Evolutionary conservation across 2,329 filamentous ascomycete genomes (phyloP), one percentile per base, ranked within the genome.

Genomic region (Amylocarpus encephaloides): DNA sequence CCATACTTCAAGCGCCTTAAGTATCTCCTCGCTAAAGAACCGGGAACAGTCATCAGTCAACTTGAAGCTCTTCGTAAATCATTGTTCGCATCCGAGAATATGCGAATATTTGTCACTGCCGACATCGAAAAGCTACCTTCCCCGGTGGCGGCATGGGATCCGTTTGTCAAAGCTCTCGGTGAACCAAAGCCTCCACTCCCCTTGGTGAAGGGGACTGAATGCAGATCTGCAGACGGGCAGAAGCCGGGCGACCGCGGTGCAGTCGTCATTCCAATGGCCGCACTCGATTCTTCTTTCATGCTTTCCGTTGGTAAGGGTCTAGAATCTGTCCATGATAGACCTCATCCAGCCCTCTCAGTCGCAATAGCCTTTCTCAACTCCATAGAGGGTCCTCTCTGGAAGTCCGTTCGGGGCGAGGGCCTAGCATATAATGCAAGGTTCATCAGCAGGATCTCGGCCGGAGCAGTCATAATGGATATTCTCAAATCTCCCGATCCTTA

Each of bases 311-410:
- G 85, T 2, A 78, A 79, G 38, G 92, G 92, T 5, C 79, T 92
- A 13, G 77, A 80, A 19, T 88, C 85, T 0, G 91, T 86, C 64
- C 75, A 78, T 3, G 85, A 96, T 62, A 84, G 90, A 0, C 78
- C 81, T 13, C 75, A 97, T 1, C 90, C 93, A 0, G 84, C 91
- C 2, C 77, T 95, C 46, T 80, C 95, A 67, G 91, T 98, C 6
- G 90, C 92, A 1, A 81, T 90, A 44, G 83, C 90, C 16, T 97
- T 96, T 65, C 84, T 98, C 53, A 91, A 96, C 64, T 84, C 90
- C 1, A 86, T 94, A 15, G 93, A 98, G 68, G 93, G 93, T 0
- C 93, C 93, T 0, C 80, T 98, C 30, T 97, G 93, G 92, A 86
- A 86, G 56, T 88, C 89, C 0, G 87, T 97, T 43, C 88, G 93